phyloP scores from a whole-genome alignment of 345 rosid species.

The Populus pruinosa region DNA sequence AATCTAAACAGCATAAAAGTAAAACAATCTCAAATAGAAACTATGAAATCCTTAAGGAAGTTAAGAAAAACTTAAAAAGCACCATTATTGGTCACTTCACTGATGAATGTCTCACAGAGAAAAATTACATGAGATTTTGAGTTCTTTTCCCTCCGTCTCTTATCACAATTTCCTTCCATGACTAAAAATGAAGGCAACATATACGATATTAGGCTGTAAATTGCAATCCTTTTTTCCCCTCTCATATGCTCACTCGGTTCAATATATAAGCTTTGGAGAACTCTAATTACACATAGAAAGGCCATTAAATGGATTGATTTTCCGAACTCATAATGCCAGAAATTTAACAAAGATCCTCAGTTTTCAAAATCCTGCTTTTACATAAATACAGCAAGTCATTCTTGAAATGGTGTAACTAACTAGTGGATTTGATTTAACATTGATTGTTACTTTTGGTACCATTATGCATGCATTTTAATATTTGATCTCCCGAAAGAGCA shows the following conservation, averaged over 20 bases:
- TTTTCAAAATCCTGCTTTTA: not conserved
- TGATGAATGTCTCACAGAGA: not conserved
- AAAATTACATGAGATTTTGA: not conserved
- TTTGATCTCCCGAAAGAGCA: not conserved
- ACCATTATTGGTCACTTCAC: not conserved
- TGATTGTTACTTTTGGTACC: not conserved
- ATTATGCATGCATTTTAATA: not conserved
- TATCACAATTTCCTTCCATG: not conserved
- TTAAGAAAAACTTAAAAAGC: not conserved
- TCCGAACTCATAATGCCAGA: not conserved
- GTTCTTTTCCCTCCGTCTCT: not conserved
- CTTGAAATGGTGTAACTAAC: not conserved
- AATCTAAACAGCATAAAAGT: not conserved
- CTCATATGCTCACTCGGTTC: not conserved
- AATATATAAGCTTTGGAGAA: not conserved
- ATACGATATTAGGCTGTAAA: not conserved
- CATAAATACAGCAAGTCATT: not conserved
- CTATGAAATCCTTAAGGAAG: not conserved
- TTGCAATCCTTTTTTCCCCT: not conserved
- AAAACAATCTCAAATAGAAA: not conserved
- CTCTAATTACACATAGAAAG: not conserved
- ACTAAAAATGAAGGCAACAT: not conserved
- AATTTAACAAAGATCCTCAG: not conserved
- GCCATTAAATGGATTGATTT: not conserved
- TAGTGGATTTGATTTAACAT: not conserved